Base-by-base conservation (phyloP, 192 early-diverging fungal species). In the Linnemannia schmuckeri region DNA sequence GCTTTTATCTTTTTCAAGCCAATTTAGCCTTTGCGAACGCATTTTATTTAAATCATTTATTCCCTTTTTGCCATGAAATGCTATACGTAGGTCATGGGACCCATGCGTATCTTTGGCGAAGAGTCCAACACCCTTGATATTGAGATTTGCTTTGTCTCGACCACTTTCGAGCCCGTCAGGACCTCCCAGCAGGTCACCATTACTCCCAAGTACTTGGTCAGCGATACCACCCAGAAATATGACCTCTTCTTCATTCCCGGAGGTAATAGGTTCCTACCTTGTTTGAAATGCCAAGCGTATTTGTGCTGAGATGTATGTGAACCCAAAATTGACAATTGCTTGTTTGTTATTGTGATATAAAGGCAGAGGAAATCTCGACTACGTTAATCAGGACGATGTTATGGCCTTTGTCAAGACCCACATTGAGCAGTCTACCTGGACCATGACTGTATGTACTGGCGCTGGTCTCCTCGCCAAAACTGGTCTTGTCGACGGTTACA, bases 401-500 rank as follows among this genome's bases (percentile, higher is more conserved):
- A 42, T 86, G 57, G 20, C 37, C 5, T 27, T 40, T 79, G 37
- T 86, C 70, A 81, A 17, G 35, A 27, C 44, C 1, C 78, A 79
- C 20, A 24, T 81, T 1, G 17, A 74, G 22, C 79, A 70, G 13
- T 70, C 84, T 4, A 86, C 84, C 37, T 86, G 84, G 84, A 72
- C 83, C 52, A 76, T 88, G 78, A 81, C 85, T 35, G 89, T 93
- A 33, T 93, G 92, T 75, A 92, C 87, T 40, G 92, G 91, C 17
- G 55, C 88, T 37, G 78, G 82, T 13, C 27, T 93, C 35, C 61
- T 89, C 6, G 91, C 92, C 52, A 89, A 81, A 22, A 89, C 91
- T 13, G 92, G 91, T 9, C 52, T 90, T 9, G 77, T 91, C 15
- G 91, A 92, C 72, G 92, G 90, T 27, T 79, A 82, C 22, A 82